Percentiles rank a stretch among this genome's conserved stretches.
phyloP scores from a whole-genome alignment of 163 green algal species.

The Prototheca cutis region DNA sequence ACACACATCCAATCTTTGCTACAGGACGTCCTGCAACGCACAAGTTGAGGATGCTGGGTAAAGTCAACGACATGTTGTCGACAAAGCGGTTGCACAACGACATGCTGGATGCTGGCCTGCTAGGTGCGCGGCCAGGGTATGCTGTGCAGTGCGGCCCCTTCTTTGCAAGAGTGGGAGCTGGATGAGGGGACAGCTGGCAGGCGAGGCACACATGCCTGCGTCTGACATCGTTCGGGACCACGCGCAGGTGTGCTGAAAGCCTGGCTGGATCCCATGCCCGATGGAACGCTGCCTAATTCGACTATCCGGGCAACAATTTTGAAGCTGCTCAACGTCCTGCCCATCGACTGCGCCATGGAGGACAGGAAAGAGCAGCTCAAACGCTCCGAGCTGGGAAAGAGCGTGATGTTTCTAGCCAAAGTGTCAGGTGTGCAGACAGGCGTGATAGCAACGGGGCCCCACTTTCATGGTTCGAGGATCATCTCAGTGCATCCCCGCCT shows the following conservation, averaged over 20 bases:
- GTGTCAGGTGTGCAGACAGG: slow-evolving; percentile 18
- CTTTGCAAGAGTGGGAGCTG: neutral
- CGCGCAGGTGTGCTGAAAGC: slow-evolving; percentile 53
- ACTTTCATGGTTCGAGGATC: too few species aligned
- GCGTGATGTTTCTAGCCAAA: slow-evolving; percentile 55
- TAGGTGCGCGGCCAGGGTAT: slow-evolving; percentile 46
- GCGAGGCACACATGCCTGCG: too few species aligned
- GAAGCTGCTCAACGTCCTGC: slow-evolving; percentile 39
- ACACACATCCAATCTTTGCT: too few species aligned
- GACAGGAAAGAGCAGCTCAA: slow-evolving; percentile 65
- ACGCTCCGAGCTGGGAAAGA: slow-evolving; percentile 50
- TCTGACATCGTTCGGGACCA: too few species aligned
- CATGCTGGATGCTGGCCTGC: slow-evolving; percentile 58
- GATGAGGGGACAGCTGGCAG: too few species aligned
- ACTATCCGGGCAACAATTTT: slow-evolving; percentile 56
- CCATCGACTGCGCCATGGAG: slow-evolving; percentile 32
- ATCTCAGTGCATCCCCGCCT: neutral
- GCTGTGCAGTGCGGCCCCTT: slow-evolving; percentile 45
- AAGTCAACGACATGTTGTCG: slow-evolving; percentile 35
- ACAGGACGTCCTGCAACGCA: slow-evolving; percentile 48
- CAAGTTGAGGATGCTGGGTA: slow-evolving; percentile 67
- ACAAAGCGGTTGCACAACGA: slow-evolving; percentile 49
- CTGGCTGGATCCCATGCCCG: slow-evolving; percentile 67
- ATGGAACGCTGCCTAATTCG: slow-evolving; percentile 73
- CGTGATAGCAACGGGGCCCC: too few species aligned